These are phyloP conservation scores for Talaromyces ruber DNA, from an alignment of 495 filamentous ascomycete genomes.

Conservation along the genomic window DNA sequence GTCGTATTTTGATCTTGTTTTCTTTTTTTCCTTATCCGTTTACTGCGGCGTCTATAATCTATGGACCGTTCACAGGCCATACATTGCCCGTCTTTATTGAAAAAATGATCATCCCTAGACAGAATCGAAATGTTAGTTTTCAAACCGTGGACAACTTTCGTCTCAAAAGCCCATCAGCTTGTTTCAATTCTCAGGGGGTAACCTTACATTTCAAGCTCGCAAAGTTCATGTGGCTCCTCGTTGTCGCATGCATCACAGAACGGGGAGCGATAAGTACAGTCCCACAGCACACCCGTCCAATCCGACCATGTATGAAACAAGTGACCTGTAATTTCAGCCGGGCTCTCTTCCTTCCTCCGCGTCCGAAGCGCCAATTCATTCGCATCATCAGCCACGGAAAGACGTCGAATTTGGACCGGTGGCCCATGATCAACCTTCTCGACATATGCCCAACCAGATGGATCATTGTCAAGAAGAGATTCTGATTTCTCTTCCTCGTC, in stretches of 20 bases:
- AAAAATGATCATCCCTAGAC: not conserved
- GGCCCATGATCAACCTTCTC: not conserved
- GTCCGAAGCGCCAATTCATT: not conserved
- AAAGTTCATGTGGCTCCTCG: not conserved
- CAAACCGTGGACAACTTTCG: not conserved
- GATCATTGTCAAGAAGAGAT: not conserved
- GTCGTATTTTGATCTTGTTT: not conserved
- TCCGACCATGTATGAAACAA: not conserved
- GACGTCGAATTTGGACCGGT: not conserved
- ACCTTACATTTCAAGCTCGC: not conserved
- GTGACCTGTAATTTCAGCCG: not conserved
- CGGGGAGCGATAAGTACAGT: not conserved
- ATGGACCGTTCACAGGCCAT: not conserved
- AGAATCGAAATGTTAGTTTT: not conserved
- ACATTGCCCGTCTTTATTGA: conserved; percentile 5
- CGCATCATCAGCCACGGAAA: not conserved
- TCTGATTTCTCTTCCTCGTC: not conserved
- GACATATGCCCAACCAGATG: not conserved
- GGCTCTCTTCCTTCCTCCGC: not conserved
- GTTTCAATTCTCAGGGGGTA: not conserved
- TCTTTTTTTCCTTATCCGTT: not conserved
- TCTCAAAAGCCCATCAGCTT: not conserved
- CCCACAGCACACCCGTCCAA: not conserved
- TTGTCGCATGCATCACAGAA: not conserved
- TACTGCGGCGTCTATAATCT: conserved; percentile 1